Evolutionary conservation across 768 basidiomycete species (phyloP), one percentile per base, ranked within the genome.

Genomic region (Amanita exitialis): DNA sequence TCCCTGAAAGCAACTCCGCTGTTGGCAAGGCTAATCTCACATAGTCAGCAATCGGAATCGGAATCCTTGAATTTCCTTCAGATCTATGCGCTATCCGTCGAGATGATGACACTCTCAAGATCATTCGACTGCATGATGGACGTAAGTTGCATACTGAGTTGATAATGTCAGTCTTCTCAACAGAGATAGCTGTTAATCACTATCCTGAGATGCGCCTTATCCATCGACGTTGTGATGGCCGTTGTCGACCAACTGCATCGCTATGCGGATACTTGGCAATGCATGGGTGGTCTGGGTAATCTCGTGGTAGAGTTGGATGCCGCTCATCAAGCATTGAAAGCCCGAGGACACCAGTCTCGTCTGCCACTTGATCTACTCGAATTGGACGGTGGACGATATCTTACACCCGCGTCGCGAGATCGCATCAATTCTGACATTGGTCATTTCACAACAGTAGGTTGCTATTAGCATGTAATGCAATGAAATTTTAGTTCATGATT

Each of bases 201-300:
- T 44, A 64, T 82, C 28, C 64, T 91, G 48, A 73, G 76, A 44
- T 71, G 77, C 55, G 71, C 77, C 2, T 68, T 68, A 4, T 71
- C 76, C 30, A 63, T 68, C 0, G 77, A 83, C 18, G 66, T 80
- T 6, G 69, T 89, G 23, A 70, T 72, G 3, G 76, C 78, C 0
- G 75, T 86, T 1, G 73, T 89, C n/a, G 80, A 85, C 55, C 80
- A 80, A 4, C 70, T 91, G n/a, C 76, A 79, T 53, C 79, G 83
- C 6, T 83, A 83, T 57, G 74, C 77, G 9, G 75, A 78, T 18
- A 80, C 90, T 44, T 91, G 87, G 88, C 76, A 78, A 10, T 86
- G 83, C 53, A 86, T 90, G 82, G 74, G 86, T 58, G 74, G 67
- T 9, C 75, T 77, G 54, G 67, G 69, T 16, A 65, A 59, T 0